A percentile compares a stretch with the other conserved stretches of the same genome.
phyloP scores from a whole-genome alignment of 225 moss, liverwort and hornwort species.

The Physcomitrellopsis africana region DNA sequence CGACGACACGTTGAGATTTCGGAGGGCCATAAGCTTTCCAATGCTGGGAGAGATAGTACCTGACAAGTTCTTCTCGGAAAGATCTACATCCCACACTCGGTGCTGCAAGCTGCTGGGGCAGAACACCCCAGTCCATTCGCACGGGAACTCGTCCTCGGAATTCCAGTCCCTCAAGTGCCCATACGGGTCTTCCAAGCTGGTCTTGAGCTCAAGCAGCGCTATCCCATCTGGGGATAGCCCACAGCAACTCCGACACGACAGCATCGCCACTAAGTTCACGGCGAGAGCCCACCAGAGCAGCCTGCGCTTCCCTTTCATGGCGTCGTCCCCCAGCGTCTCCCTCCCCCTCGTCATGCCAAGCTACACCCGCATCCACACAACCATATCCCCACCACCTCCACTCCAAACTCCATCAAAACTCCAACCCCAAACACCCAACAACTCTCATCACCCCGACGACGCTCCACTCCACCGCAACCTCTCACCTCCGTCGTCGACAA shows the following conservation, averaged over 20 bases:
- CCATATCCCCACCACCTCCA: not conserved
- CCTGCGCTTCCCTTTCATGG: conserved; percentile 33
- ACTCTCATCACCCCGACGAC: not conserved
- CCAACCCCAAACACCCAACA: not conserved
- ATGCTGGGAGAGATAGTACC: conserved; percentile 55
- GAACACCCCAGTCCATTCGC: conserved; percentile 50
- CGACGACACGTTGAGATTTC: conserved; percentile 49
- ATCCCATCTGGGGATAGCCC: conserved; percentile 49
- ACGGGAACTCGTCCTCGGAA: conserved; percentile 34
- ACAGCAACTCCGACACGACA: conserved; percentile 3
- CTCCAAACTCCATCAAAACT: too few species aligned
- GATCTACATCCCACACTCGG: conserved; percentile 50
- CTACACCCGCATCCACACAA: conserved; percentile 12
- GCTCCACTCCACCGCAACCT: too few species aligned
- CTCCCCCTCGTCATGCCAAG: conserved; percentile 21
- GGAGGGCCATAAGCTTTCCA: conserved; percentile 43
- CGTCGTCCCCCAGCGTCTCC: conserved; percentile 1
- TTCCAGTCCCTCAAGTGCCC: conserved; percentile 45
- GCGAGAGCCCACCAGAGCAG: conserved; percentile 9
- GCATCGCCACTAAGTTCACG: conserved; percentile 18
- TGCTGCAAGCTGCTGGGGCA: conserved; percentile 25
- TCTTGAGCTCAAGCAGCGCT: conserved; percentile 53
- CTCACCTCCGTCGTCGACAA: too few species aligned
- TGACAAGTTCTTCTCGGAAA: conserved; percentile 40
- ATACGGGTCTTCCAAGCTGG: conserved; percentile 30